Conservation (phyloP, 345 rosid genomes). For the Erysimum cheiranthoides region DNA sequence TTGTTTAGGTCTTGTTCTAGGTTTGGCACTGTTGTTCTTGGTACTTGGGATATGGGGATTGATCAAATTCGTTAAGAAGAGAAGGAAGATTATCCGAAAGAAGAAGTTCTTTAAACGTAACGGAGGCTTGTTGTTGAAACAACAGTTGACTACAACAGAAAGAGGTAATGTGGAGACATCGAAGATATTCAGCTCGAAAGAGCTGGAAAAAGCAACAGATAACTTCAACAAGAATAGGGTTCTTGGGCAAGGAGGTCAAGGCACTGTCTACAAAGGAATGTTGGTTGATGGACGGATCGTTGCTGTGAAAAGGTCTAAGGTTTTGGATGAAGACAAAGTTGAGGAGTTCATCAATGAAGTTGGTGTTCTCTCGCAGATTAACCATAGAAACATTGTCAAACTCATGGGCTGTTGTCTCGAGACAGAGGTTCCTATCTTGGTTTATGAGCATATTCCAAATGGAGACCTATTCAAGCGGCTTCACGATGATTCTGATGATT, state of each 20-base stretch:
- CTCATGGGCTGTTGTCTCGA: slow-evolving; percentile 63
- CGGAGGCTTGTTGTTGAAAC: slow-evolving; percentile 50
- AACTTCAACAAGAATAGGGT: slow-evolving; percentile 35
- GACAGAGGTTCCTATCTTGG: slow-evolving; percentile 53
- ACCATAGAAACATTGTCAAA: slow-evolving; percentile 54
- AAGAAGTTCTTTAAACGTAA: slow-evolving; percentile 43
- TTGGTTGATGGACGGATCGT: slow-evolving; percentile 41
- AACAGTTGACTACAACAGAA: slow-evolving; percentile 35
- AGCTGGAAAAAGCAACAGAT: slow-evolving; percentile 43
- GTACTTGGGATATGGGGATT: slow-evolving; percentile 34
- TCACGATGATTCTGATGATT: slow-evolving; percentile 31
- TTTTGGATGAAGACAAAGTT: slow-evolving; percentile 49
- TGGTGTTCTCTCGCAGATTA: slow-evolving; percentile 54
- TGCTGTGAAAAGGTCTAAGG: slow-evolving; percentile 57
- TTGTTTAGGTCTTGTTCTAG: slow-evolving; percentile 27
- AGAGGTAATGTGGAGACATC: slow-evolving; percentile 37
- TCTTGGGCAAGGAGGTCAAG: slow-evolving; percentile 46
- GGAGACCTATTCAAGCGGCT: slow-evolving; percentile 53
- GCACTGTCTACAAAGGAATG: slow-evolving; percentile 56
- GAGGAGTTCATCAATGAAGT: slow-evolving; percentile 62
- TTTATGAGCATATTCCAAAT: slow-evolving; percentile 54
- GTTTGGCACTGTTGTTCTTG: slow-evolving; percentile 29
- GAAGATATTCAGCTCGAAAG: slow-evolving; percentile 41
- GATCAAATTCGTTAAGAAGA: slow-evolving; percentile 30
- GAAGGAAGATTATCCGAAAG: slow-evolving; percentile 30